Conservation (phyloP, 2,329 filamentous ascomycete species). For the Eutypa lata region DNA sequence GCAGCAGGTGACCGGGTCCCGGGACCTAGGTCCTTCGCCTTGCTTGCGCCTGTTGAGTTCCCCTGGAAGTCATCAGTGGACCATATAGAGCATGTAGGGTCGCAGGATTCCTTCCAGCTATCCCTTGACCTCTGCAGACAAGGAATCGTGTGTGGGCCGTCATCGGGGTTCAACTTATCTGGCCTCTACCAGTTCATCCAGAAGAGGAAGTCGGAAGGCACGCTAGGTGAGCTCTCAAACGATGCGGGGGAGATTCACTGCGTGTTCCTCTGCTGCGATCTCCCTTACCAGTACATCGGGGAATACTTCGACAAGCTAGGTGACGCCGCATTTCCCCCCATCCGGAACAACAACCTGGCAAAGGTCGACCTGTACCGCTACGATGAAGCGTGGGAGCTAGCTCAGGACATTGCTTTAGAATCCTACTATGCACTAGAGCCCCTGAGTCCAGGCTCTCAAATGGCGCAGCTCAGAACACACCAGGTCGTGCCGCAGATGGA, state of each 20-base stretch:
- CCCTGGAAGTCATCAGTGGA: slow-evolving; percentile 57
- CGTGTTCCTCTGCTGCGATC: slow-evolving; percentile 60
- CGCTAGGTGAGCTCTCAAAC: slow-evolving; percentile 40
- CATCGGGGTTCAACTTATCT: slow-evolving; percentile 56
- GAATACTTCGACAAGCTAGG: slow-evolving; percentile 58
- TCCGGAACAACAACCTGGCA: slow-evolving; percentile 39
- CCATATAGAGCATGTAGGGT: slow-evolving; percentile 53
- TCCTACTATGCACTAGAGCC: slow-evolving; percentile 28
- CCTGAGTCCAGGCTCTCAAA: slow-evolving; percentile 3
- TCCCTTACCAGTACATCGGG: slow-evolving; percentile 61
- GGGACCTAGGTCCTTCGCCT: slow-evolving; percentile 51
- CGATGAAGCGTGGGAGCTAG: slow-evolving; percentile 50
- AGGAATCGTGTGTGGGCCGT: slow-evolving; percentile 58
- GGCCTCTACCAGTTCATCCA: slow-evolving; percentile 50
- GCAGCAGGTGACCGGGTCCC: slow-evolving; percentile 55
- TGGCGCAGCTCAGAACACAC: slow-evolving; percentile 21
- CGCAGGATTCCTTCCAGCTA: slow-evolving; percentile 48
- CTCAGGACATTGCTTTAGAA: slow-evolving; percentile 26
- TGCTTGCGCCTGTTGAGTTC: slow-evolving; percentile 50
- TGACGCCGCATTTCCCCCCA: slow-evolving; percentile 44
- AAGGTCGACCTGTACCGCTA: slow-evolving; percentile 52
- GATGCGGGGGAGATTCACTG: slow-evolving; percentile 46
- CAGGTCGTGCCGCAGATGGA: slow-evolving; percentile 16
- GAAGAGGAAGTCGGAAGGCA: slow-evolving; percentile 43
- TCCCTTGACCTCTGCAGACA: slow-evolving; percentile 54